Evolutionary conservation across 1,139 yeast species (phyloP).

Genomic region (Taiozyma sp.): DNA sequence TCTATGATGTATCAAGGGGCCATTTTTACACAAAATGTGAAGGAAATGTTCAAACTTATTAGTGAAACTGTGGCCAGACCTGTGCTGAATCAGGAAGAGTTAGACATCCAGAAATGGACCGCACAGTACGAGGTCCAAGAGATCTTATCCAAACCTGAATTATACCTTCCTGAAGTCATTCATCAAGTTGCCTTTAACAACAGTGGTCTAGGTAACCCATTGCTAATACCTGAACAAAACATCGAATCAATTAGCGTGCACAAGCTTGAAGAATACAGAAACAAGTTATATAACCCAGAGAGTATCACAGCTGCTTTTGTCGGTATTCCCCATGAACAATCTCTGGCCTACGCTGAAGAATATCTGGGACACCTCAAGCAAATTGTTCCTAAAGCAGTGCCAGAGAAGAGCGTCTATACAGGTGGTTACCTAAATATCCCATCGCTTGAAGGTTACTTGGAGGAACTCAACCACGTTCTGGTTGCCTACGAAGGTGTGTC

Average conservation of each 20-base stretch:
- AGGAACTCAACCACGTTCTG: constrained; percentile 82
- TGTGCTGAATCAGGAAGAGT: constrained; percentile 57
- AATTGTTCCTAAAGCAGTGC: constrained; percentile 28
- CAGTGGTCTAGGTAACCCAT: constrained; percentile 80
- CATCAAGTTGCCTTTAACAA: constrained; percentile 75
- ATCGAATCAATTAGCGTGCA: constrained; percentile 48
- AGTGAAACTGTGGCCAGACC: constrained; percentile 82
- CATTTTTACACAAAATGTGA: constrained; percentile 85
- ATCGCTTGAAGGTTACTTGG: constrained; percentile 63
- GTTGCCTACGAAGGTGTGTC: constrained; percentile 88
- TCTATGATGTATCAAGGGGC: constrained; percentile 91
- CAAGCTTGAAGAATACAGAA: constrained; percentile 57
- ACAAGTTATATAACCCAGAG: constrained; percentile 70
- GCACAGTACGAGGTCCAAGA: constrained; percentile 82
- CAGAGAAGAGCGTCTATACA: constrained; percentile 53
- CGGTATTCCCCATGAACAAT: constrained; percentile 71
- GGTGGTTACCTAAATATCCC: constrained; percentile 80
- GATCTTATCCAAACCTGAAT: constrained; percentile 78
- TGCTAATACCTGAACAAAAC: constrained; percentile 73
- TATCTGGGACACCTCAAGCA: constrained; percentile 60
- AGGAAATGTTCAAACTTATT: constrained; percentile 69
- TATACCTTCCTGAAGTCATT: constrained; percentile 79
- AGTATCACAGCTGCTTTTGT: constrained; percentile 83
- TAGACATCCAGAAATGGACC: constrained; percentile 66
- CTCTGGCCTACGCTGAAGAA: constrained; percentile 56